A percentile compares a stretch with the other conserved stretches of the same genome.
Evolutionary conservation across 2,329 filamentous ascomycete genomes (phyloP).

Genomic region (Diaporthe batatas): DNA sequence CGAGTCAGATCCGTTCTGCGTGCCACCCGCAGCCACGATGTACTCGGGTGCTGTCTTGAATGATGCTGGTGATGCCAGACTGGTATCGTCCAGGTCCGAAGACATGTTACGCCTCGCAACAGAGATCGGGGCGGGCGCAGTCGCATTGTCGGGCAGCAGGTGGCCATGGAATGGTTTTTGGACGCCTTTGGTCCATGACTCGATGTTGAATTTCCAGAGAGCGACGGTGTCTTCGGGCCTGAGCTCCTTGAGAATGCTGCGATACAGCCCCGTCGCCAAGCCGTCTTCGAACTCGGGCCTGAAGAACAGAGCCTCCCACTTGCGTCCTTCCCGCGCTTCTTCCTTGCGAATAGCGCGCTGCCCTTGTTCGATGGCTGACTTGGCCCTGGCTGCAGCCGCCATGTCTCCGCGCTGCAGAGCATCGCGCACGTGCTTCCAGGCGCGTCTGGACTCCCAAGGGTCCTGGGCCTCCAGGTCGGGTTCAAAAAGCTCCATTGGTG

Average conservation of each 20-base stretch:
- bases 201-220: constrained; percentile 37
- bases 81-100: constrained; percentile 4
- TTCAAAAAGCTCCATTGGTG: constrained; percentile 32
- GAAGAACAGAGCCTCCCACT: constrained; percentile 37
- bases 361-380: constrained; percentile 37
- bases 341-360: constrained; percentile 35
- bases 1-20: constrained; percentile 11
- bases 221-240: constrained; percentile 34
- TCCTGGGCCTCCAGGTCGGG: constrained; percentile 33
- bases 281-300: constrained; percentile 8
- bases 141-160: constrained; percentile 31
- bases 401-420: constrained; percentile 33
- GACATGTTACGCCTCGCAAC: background rate
- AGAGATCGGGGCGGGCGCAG: background rate
- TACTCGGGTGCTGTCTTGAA: constrained; percentile 39
- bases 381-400: constrained; percentile 33
- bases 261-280: constrained; percentile 32
- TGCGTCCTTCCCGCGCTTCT: constrained; percentile 25
- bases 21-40: background rate
- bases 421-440: constrained; percentile 36
- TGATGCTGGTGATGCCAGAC: constrained; percentile 31
- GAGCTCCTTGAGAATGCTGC: constrained; percentile 30
- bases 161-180: constrained; percentile 32
- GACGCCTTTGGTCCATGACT: constrained; percentile 24
- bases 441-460: constrained; percentile 38